These are phyloP conservation scores for Cymbidium sinense DNA, from an alignment of 106 monocot species.

Conservation along the genomic window DNA sequence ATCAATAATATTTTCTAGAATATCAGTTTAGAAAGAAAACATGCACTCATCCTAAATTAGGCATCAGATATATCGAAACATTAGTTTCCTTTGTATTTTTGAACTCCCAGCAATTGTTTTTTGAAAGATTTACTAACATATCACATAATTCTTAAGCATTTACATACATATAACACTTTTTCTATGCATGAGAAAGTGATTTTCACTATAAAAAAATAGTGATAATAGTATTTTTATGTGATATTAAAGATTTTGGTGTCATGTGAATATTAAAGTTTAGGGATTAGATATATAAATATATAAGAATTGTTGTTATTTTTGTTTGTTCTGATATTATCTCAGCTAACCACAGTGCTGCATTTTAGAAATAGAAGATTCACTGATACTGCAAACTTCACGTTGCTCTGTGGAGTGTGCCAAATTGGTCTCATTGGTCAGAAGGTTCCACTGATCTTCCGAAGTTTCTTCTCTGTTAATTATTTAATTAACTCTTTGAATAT, in stretches of 20 bases:
- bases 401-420: slow-evolving; percentile 88
- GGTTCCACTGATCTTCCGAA: slow-evolving; percentile 17
- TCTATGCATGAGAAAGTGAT: no score
- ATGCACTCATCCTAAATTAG: neutral
- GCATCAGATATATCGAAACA: neutral
- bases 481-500: neutral
- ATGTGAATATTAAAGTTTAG: no score
- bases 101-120: neutral
- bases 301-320: no score
- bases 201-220: no score
- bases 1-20: no score
- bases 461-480: neutral
- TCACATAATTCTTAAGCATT: no score
- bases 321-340: neutral
- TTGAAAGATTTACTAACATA: no score
- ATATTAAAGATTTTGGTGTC: no score
- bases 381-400: slow-evolving; percentile 81
- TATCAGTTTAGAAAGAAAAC: neutral
- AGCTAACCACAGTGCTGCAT: slow-evolving; percentile 1
- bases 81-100: neutral
- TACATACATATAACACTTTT: no score
- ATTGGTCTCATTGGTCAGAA: slow-evolving; percentile 77
- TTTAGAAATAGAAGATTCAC: slow-evolving; percentile 80
- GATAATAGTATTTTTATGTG: no score
- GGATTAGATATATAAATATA: no score